Percentiles rank a stretch among this genome's conserved stretches.
Conservation (phyloP, 495 filamentous ascomycete genomes). For the Xylaria venustula region DNA sequence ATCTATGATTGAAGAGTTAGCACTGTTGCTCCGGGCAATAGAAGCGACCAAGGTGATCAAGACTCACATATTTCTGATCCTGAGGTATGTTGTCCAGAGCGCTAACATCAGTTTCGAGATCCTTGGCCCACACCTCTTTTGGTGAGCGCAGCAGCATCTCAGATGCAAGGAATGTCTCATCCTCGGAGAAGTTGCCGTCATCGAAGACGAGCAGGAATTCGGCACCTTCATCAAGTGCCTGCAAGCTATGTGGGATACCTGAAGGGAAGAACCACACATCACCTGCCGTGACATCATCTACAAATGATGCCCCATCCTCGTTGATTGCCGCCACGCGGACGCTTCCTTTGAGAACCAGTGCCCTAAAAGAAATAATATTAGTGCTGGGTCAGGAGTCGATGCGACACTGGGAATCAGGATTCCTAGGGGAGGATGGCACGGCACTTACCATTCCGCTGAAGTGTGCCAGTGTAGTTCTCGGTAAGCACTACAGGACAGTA, state of each 20-base stretch:
- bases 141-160: slow-evolving; percentile 64
- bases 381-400: not conserved
- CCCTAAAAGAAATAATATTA: slow-evolving; percentile 20
- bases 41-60: not conserved
- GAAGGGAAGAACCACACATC: slow-evolving; percentile 72
- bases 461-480: slow-evolving; percentile 76
- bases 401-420: too few species aligned
- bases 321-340: slow-evolving; percentile 62
- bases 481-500: slow-evolving; percentile 41
- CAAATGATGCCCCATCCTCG: slow-evolving; percentile 60
- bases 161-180: slow-evolving; percentile 65
- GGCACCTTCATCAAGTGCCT: slow-evolving; percentile 61
- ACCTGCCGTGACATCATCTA: slow-evolving; percentile 64
- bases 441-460: slow-evolving; percentile 59
- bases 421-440: too few species aligned
- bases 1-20: slow-evolving; percentile 37
- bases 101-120: slow-evolving; percentile 54
- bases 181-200: slow-evolving; percentile 66
- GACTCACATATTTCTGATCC: slow-evolving; percentile 53
- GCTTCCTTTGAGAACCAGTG: slow-evolving; percentile 62
- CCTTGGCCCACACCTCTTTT: slow-evolving; percentile 61
- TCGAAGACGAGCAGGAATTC: slow-evolving; percentile 74
- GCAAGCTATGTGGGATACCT: slow-evolving; percentile 66
- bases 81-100: slow-evolving; percentile 59
- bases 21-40: not conserved